phyloP scores from a whole-genome alignment of 129 eudicot genomes.

The Flaveria robusta region DNA sequence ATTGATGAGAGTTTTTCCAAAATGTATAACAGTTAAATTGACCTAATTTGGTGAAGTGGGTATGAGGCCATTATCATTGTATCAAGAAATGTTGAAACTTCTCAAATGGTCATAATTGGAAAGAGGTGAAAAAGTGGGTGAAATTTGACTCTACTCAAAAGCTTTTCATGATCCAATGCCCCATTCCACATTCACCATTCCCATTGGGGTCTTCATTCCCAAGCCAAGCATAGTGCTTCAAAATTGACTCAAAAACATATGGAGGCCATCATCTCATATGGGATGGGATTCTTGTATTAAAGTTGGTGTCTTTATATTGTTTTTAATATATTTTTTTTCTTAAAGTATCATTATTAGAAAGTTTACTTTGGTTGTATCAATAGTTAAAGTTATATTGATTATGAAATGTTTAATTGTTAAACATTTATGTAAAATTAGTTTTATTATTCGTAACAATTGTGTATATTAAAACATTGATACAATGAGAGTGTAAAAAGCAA shows the following conservation, averaged over 20 bases:
- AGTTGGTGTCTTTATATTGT: conserved; percentile 15
- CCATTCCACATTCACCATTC: conserved; percentile 25
- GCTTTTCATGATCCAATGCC: conserved; percentile 40
- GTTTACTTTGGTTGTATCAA: background rate
- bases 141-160: conserved; percentile 42
- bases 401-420: background rate
- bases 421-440: background rate
- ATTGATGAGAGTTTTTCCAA: background rate
- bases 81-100: conserved; percentile 33
- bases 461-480: no score
- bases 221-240: conserved; percentile 44
- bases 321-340: background rate
- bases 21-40: conserved; percentile 14
- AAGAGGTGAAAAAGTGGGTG: conserved; percentile 36
- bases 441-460: no score
- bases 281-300: conserved; percentile 27
- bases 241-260: conserved; percentile 28
- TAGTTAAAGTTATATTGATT: background rate
- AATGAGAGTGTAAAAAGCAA: no score
- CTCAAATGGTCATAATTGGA: conserved; percentile 34
- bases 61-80: conserved; percentile 40
- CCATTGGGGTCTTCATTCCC: conserved; percentile 34
- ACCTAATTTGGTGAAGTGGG: conserved; percentile 37
- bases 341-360: background rate
- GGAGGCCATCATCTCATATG: conserved; percentile 30